These are phyloP conservation scores for Mucor mucedo DNA, from an alignment of 371 early-diverging fungal species.

Conservation along the genomic window DNA sequence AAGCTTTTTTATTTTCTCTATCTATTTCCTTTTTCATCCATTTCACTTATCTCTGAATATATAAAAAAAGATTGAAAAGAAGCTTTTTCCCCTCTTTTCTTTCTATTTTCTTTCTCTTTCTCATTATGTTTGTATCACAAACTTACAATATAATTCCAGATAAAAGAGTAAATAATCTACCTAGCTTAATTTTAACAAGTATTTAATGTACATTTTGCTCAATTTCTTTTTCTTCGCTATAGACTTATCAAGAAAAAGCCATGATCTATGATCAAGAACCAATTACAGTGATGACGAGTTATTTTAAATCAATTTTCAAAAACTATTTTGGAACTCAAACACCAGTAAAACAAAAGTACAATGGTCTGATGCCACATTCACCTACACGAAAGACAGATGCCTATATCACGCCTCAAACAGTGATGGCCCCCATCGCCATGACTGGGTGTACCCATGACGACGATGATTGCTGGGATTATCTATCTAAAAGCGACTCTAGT, in stretches of 20 bases:
- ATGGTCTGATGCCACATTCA: conserved; percentile 12
- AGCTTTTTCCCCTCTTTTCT: not conserved
- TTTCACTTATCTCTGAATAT: not conserved
- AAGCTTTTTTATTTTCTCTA: not conserved
- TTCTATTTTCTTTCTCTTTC: not conserved
- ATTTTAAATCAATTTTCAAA: not conserved
- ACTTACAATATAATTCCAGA: not conserved
- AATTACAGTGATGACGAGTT: not conserved
- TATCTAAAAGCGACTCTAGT: conserved; percentile 10
- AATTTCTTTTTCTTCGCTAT: not conserved
- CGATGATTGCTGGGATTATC: conserved; percentile 6
- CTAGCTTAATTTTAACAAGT: conserved; percentile 3
- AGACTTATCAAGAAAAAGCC: not conserved
- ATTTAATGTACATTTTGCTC: not conserved
- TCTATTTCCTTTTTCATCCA: conserved; percentile 7
- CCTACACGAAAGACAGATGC: conserved; percentile 14
- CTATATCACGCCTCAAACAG: conserved; percentile 8
- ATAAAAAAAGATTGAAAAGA: not conserved
- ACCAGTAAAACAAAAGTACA: not conserved
- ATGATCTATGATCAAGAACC: not conserved
- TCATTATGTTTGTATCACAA: not conserved
- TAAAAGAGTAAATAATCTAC: conserved; percentile 1
- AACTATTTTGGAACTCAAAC: conserved; percentile 2
- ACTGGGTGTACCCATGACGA: conserved; percentile 1
- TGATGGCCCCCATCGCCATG: conserved; percentile 13